These are phyloP conservation scores for Starmerella vitae DNA, from an alignment of 805 yeast genomes.

Conservation along the genomic window DNA sequence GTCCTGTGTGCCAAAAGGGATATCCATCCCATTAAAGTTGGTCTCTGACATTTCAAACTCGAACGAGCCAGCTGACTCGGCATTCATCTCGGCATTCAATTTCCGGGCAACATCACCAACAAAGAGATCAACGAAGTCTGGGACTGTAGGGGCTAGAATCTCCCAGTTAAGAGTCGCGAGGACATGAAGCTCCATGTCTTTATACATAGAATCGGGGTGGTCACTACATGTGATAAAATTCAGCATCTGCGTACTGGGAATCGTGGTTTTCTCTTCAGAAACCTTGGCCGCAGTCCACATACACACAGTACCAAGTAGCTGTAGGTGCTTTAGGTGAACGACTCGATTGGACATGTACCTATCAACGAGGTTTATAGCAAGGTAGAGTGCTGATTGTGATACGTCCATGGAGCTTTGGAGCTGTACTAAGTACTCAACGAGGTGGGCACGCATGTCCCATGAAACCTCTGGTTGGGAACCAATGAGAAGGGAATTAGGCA, in stretches of 20 bases:
- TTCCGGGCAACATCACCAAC: conserved; percentile 11
- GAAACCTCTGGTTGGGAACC: conserved; percentile 80
- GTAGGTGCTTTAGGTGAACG: conserved; percentile 74
- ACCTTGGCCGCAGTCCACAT: conserved; percentile 85
- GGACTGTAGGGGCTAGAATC: conserved; percentile 48
- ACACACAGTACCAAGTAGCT: conserved; percentile 80
- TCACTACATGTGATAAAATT: conserved; percentile 57
- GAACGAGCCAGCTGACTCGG: neutral
- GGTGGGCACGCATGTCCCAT: conserved; percentile 54
- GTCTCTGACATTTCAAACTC: neutral
- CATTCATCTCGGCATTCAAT: neutral
- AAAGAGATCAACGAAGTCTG: conserved; percentile 31
- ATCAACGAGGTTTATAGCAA: conserved; percentile 66
- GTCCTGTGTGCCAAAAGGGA: conserved; percentile 14
- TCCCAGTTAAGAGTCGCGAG: conserved; percentile 61
- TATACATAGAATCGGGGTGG: conserved; percentile 46
- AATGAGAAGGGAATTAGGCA: conserved; percentile 51
- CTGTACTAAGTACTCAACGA: conserved; percentile 70
- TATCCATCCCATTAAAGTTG: neutral
- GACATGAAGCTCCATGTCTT: conserved; percentile 69
- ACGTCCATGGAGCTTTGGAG: conserved; percentile 43
- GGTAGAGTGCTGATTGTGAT: conserved; percentile 54
- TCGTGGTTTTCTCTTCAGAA: conserved; percentile 58
- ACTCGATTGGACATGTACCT: conserved; percentile 81
- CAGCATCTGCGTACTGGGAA: conserved; percentile 61